These are phyloP conservation scores for Phytophthora europaea DNA, from an alignment of 352 stramenopile species.

Conservation along the genomic window DNA sequence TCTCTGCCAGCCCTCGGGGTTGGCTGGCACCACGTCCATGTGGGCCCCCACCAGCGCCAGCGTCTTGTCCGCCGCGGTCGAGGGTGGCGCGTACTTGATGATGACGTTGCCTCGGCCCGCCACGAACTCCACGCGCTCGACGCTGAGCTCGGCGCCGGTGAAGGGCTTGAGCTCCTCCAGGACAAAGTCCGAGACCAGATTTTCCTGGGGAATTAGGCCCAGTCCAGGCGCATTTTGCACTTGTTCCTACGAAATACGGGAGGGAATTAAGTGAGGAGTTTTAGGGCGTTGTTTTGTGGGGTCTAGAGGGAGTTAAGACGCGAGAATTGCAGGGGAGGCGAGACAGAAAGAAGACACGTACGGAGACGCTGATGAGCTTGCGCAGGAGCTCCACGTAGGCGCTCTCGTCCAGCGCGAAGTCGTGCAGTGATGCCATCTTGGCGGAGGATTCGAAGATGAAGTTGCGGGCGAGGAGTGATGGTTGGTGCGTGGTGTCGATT, in stretches of 20 bases:
- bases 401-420: constrained; percentile 61
- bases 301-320: not conserved
- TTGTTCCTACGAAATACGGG: constrained; percentile 36
- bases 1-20: constrained; percentile 89
- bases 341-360: constrained; percentile 5
- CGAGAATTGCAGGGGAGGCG: not conserved
- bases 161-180: constrained; percentile 87
- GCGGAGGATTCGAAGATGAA: constrained; percentile 5
- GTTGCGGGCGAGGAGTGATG: not conserved
- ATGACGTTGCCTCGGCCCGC: constrained; percentile 92
- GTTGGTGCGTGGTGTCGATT: not conserved
- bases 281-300: not conserved
- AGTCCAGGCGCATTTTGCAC: constrained; percentile 61
- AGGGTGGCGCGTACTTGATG: constrained; percentile 84
- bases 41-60: constrained; percentile 91
- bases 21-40: constrained; percentile 95
- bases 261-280: too few relatives aligned
- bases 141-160: constrained; percentile 62
- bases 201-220: constrained; percentile 64
- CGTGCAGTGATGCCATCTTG: constrained; percentile 35
- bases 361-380: constrained; percentile 79
- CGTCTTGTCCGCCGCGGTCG: constrained; percentile 66
- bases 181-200: constrained; percentile 91
- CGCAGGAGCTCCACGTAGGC: constrained; percentile 76
- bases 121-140: constrained; percentile 89